Conservation (phyloP, 805 yeast species). For the Lachancea thermotolerans region DNA sequence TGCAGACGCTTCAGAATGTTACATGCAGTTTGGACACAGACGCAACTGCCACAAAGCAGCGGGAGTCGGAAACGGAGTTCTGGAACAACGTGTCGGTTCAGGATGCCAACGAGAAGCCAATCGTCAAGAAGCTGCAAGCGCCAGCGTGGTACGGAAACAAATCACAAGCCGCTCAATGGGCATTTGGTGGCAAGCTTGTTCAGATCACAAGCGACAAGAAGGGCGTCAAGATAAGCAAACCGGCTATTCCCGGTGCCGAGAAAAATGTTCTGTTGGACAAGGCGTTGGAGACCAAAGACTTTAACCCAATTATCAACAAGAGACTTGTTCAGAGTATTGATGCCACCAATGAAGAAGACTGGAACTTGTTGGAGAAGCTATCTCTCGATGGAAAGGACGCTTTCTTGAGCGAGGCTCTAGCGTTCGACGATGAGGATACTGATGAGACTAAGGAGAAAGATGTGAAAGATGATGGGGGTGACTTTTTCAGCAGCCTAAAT, state of each 20-base stretch:
- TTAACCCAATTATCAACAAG: slow-evolving; percentile 47
- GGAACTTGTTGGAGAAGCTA: slow-evolving; percentile 54
- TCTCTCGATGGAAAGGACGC: slow-evolving; percentile 44
- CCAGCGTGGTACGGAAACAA: slow-evolving; percentile 84
- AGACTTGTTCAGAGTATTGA: slow-evolving; percentile 39
- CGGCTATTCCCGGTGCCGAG: slow-evolving; percentile 35
- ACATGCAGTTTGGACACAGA: slow-evolving; percentile 24
- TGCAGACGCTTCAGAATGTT: slow-evolving; percentile 80
- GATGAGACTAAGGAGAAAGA: slow-evolving; percentile 12
- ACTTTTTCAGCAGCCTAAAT: slow-evolving; percentile 34
- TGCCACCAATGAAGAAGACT: slow-evolving; percentile 47
- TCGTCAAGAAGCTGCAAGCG: slow-evolving; percentile 60
- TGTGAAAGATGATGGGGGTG: slow-evolving; percentile 30
- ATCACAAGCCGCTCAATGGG: slow-evolving; percentile 64
- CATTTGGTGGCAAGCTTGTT: slow-evolving; percentile 88
- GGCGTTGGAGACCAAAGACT: slow-evolving; percentile 54
- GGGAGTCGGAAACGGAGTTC: slow-evolving; percentile 60
- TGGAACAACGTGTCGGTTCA: slow-evolving; percentile 73
- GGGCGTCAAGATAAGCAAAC: slow-evolving; percentile 33
- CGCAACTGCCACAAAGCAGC: slow-evolving; percentile 26
- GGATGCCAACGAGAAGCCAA: slow-evolving; percentile 67
- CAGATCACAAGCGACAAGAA: slow-evolving; percentile 39
- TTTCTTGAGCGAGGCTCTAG: slow-evolving; percentile 41
- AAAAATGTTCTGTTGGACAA: slow-evolving; percentile 39
- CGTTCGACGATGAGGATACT: slow-evolving; percentile 27